Conservation (phyloP, 1,139 yeast species). For the Blastobotrys buckinghamii region DNA sequence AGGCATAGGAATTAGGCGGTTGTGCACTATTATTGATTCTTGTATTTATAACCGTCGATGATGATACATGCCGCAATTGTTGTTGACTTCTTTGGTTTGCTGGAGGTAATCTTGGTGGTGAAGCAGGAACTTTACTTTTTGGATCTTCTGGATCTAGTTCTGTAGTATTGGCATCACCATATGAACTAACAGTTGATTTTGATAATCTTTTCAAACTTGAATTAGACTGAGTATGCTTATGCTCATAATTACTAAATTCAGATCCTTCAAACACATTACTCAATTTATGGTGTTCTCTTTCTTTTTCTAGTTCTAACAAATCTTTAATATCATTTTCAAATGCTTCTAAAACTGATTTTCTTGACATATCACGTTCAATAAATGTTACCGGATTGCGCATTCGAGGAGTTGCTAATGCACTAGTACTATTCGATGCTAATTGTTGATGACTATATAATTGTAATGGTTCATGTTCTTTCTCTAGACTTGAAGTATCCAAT, state of each 20-base stretch:
- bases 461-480: conserved; percentile 2
- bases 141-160: conserved; percentile 14
- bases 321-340: conserved; percentile 21
- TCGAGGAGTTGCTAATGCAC: not conserved
- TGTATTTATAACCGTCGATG: not conserved
- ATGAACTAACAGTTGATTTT: conserved; percentile 14
- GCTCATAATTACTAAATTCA: not conserved
- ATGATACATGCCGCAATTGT: not conserved
- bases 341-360: conserved; percentile 18
- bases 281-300: not conserved
- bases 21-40: no score
- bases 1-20: no score
- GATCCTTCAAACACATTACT: not conserved
- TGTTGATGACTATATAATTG: not conserved
- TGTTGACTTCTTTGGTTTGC: not conserved
- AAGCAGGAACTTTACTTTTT: conserved; percentile 5
- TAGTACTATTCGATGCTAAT: not conserved
- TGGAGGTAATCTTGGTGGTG: conserved; percentile 6
- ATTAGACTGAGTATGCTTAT: conserved; percentile 11
- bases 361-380: conserved; percentile 11
- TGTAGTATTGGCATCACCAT: conserved; percentile 9
- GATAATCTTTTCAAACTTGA: conserved; percentile 1
- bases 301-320: conserved; percentile 13
- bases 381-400: not conserved
- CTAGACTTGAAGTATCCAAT: conserved; percentile 1